Percentiles rank a stretch among this genome's conserved stretches.
phyloP scores from a whole-genome alignment of 2,329 filamentous ascomycete genomes.

The Fusarium sp. region DNA sequence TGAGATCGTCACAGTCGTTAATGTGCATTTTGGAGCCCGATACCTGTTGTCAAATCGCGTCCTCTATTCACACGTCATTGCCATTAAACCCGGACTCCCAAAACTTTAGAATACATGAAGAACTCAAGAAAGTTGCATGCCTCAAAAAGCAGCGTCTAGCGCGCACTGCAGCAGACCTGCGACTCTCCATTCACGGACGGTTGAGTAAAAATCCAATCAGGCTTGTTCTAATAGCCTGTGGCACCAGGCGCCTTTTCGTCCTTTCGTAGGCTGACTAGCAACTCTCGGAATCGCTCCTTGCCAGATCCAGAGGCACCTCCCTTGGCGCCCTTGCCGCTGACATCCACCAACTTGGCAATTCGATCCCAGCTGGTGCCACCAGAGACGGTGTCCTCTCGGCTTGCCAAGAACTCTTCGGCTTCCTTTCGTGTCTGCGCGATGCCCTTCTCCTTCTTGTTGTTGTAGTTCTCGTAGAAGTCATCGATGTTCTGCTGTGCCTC shows the following conservation, averaged over 20 bases:
- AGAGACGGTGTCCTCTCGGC: slow-evolving; percentile 88
- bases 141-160: slow-evolving; percentile 29
- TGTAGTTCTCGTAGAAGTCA: slow-evolving; percentile 99
- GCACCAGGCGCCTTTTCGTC: slow-evolving; percentile 84
- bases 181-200: slow-evolving; percentile 11
- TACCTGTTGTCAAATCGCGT: slow-evolving; percentile 23
- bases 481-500: slow-evolving; percentile 95
- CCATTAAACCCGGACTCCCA: slow-evolving; percentile 45
- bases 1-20: slow-evolving; percentile 24
- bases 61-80: slow-evolving; percentile 43
- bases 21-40: background rate
- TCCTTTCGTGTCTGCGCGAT: slow-evolving; percentile 89
- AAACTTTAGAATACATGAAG: slow-evolving; percentile 44
- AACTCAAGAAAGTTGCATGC: slow-evolving; percentile 34
- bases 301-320: slow-evolving; percentile 89
- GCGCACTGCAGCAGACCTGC: slow-evolving; percentile 34
- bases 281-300: slow-evolving; percentile 94
- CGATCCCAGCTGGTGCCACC: slow-evolving; percentile 98
- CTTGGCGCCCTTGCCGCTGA: slow-evolving; percentile 89
- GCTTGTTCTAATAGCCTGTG: slow-evolving; percentile 61
- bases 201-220: slow-evolving; percentile 7
- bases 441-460: slow-evolving; percentile 95
- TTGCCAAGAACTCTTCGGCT: slow-evolving; percentile 89
- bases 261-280: slow-evolving; percentile 87
- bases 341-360: slow-evolving; percentile 95